A percentile compares a stretch with the other conserved stretches of the same genome.
Conservation (phyloP, 129 eudicot genomes). For the Centella asiatica region DNA sequence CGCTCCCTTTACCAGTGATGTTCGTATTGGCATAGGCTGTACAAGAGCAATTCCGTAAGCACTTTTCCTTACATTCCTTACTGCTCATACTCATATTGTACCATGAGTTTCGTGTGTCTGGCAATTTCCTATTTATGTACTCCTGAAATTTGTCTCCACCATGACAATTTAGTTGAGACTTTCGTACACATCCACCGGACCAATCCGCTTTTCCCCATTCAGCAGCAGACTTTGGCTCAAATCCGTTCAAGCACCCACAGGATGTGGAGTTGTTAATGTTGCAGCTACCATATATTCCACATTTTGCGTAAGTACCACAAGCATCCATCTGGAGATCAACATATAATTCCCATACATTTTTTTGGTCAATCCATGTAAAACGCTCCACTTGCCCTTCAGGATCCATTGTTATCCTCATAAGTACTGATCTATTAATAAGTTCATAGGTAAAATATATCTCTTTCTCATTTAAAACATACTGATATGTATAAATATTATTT, state of each 20-base stretch:
- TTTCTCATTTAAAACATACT: background rate
- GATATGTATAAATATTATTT: background rate
- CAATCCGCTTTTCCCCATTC: background rate
- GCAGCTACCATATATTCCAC: background rate
- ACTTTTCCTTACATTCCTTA: background rate
- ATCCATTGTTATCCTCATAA: background rate
- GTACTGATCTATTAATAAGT: background rate
- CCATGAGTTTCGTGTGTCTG: background rate
- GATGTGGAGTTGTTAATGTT: background rate
- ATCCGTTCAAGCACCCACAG: background rate
- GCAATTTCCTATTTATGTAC: background rate
- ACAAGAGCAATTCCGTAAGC: background rate
- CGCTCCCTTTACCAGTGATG: background rate
- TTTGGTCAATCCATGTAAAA: background rate
- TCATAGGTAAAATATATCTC: background rate
- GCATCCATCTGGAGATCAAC: background rate
- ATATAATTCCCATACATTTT: background rate
- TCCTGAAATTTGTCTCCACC: background rate
- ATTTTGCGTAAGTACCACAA: background rate
- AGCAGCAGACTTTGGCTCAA: background rate
- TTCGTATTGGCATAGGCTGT: background rate
- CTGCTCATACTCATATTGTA: background rate
- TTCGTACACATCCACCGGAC: background rate
- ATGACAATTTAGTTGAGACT: background rate
- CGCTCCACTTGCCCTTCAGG: constrained; percentile 1